phyloP scores from a whole-genome alignment of 2,329 filamentous ascomycete genomes.

The Fusarium torreyae region DNA sequence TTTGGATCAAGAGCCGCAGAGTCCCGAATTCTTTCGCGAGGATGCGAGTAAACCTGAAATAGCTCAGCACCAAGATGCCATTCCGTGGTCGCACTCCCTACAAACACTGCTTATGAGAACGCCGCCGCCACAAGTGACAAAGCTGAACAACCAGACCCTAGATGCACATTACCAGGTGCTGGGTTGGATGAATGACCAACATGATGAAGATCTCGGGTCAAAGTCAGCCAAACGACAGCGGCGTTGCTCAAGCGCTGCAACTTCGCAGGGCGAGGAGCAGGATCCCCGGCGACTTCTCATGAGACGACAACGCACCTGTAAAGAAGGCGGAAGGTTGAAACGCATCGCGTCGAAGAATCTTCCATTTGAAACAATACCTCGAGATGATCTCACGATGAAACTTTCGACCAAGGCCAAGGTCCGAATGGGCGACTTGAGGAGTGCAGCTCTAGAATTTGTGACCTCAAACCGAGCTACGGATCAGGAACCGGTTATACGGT shows the following conservation, averaged over 20 bases:
- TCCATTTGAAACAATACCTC: slow-evolving; percentile 49
- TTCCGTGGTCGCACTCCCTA: slow-evolving; percentile 36
- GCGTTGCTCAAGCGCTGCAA: slow-evolving; percentile 19
- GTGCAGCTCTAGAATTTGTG: slow-evolving; percentile 24
- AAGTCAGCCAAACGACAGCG: slow-evolving; percentile 24
- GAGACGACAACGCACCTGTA: slow-evolving; percentile 34
- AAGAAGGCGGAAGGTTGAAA: slow-evolving; percentile 37
- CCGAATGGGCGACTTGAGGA: slow-evolving; percentile 22
- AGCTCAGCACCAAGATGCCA: slow-evolving; percentile 4
- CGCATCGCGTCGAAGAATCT: slow-evolving; percentile 44
- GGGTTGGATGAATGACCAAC: neutral
- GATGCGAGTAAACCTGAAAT: neutral
- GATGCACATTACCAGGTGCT: slow-evolving; percentile 1
- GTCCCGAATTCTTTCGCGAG: neutral
- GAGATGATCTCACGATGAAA: slow-evolving; percentile 31
- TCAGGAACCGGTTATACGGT: slow-evolving; percentile 31
- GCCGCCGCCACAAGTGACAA: slow-evolving; percentile 28
- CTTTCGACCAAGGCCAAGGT: slow-evolving; percentile 23
- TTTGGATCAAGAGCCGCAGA: slow-evolving; percentile 9
- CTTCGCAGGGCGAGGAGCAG: slow-evolving; percentile 9
- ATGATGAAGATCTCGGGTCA: neutral
- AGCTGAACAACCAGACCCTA: neutral
- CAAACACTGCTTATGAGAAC: slow-evolving; percentile 41
- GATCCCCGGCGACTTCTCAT: slow-evolving; percentile 45
- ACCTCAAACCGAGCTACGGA: slow-evolving; percentile 17